These are phyloP conservation scores for Apiospora arundinis DNA, from an alignment of 2,329 filamentous ascomycete genomes.

Conservation along the genomic window DNA sequence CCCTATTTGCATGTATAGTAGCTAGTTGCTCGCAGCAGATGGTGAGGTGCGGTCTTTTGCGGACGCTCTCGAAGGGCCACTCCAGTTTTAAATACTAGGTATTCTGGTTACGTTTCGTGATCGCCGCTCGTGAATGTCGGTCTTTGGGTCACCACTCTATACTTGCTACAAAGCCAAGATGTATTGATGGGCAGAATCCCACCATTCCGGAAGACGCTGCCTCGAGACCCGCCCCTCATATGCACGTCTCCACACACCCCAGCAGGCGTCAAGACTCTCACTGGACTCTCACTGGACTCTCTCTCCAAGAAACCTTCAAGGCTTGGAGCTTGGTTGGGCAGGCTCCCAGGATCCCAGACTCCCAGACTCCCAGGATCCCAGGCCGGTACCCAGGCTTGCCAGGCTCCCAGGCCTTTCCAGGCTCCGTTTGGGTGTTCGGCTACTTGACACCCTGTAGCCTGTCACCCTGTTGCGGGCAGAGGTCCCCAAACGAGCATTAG, in stretches of 20 bases:
- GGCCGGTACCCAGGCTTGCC: too few relatives aligned
- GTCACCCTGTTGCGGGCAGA: not conserved
- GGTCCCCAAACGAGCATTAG: slow-evolving; percentile 14
- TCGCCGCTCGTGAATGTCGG: not conserved
- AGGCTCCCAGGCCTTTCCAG: too few relatives aligned
- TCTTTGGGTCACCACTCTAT: not conserved
- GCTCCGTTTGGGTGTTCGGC: slow-evolving; percentile 1
- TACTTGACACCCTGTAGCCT: not conserved
- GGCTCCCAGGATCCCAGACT: too few relatives aligned
- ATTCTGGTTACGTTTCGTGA: not conserved
- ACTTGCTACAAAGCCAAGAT: slow-evolving; percentile 17
- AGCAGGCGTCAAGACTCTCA: not conserved
- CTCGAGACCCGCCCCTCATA: slow-evolving; percentile 10
- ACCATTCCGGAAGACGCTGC: slow-evolving; percentile 12
- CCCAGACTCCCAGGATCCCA: not conserved
- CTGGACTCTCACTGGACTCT: too few relatives aligned
- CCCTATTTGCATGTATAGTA: not conserved
- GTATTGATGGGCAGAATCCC: not conserved
- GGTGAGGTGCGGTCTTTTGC: slow-evolving; percentile 1
- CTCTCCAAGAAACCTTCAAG: too few relatives aligned
- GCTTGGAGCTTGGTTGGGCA: not conserved
- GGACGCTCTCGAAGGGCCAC: not conserved
- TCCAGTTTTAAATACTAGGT: not conserved
- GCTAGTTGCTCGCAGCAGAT: not conserved
- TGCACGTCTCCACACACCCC: not conserved